Evolutionary conservation across 2,329 filamentous ascomycete genomes (phyloP).

Genomic region (Sporothrix luriei): DNA sequence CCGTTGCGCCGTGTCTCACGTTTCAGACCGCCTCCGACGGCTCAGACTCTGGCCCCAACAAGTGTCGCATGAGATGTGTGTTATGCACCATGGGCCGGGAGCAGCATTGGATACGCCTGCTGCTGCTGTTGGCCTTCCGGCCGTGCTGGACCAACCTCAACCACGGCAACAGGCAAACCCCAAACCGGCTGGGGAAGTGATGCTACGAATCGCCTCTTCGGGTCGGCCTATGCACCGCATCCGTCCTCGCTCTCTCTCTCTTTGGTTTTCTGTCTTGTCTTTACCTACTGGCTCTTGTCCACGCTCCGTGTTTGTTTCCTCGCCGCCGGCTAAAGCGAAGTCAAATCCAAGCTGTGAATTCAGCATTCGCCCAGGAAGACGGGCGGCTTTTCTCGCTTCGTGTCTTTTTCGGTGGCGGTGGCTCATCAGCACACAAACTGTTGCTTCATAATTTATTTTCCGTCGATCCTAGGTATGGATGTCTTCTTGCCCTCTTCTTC

Average conservation of each 20-base stretch:
- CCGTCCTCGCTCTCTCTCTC: slow-evolving; percentile 2
- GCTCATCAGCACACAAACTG: background rate
- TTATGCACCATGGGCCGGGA: slow-evolving; percentile 14
- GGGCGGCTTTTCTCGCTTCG: background rate
- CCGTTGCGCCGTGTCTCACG: slow-evolving; percentile 33
- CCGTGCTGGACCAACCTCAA: slow-evolving; percentile 12
- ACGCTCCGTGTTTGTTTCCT: slow-evolving; percentile 10
- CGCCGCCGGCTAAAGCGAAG: slow-evolving; percentile 17
- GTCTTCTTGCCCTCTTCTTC: background rate
- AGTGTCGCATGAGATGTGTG: slow-evolving; percentile 28
- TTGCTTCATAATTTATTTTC: background rate
- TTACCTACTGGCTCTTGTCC: background rate
- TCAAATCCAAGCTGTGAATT: background rate
- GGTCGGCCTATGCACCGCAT: slow-evolving; percentile 8
- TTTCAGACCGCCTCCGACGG: slow-evolving; percentile 35
- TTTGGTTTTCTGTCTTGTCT: background rate
- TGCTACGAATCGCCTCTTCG: slow-evolving; percentile 3
- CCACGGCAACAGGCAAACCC: slow-evolving; percentile 4
- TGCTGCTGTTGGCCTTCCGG: slow-evolving; percentile 9
- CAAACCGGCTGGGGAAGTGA: background rate
- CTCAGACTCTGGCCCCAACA: slow-evolving; percentile 30
- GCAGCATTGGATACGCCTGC: background rate
- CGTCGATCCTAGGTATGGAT: slow-evolving; percentile 8
- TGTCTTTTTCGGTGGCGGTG: background rate
- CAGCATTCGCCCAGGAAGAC: background rate